These are phyloP conservation scores for Huntiella decipiens DNA, from an alignment of 2,329 filamentous ascomycete genomes.

Conservation along the genomic window DNA sequence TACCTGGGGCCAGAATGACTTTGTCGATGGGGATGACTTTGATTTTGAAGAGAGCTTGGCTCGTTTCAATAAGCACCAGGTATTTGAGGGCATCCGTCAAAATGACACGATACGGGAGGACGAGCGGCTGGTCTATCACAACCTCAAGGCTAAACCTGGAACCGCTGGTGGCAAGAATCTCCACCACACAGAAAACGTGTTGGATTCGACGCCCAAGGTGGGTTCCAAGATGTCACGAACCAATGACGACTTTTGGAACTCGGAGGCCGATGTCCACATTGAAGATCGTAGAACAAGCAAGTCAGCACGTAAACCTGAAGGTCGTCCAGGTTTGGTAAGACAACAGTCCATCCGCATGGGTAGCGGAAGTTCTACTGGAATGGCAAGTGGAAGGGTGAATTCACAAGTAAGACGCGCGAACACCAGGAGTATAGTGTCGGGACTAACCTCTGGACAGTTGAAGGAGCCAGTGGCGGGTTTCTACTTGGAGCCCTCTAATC, in stretches of 20 bases:
- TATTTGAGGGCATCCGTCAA: slow-evolving; percentile 82
- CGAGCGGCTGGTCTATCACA: slow-evolving; percentile 78
- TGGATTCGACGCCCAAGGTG: slow-evolving; percentile 30
- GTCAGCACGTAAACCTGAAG: slow-evolving; percentile 6
- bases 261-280: slow-evolving; percentile 38
- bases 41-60: slow-evolving; percentile 79
- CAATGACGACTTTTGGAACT: slow-evolving; percentile 47
- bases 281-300: slow-evolving; percentile 9
- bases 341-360: slow-evolving; percentile 26
- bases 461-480: slow-evolving; percentile 24
- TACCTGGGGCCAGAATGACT: slow-evolving; percentile 90
- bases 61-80: slow-evolving; percentile 81
- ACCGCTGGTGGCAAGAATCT: slow-evolving; percentile 74
- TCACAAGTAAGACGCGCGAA: slow-evolving; percentile 7
- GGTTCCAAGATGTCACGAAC: slow-evolving; percentile 16
- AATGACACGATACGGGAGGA: slow-evolving; percentile 81
- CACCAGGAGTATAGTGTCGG: background rate
- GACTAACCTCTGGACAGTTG: slow-evolving; percentile 1
- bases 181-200: slow-evolving; percentile 79
- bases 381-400: background rate
- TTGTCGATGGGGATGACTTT: slow-evolving; percentile 88
- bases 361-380: slow-evolving; percentile 23
- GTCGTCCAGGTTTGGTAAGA: slow-evolving; percentile 3
- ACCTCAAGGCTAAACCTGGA: slow-evolving; percentile 48
- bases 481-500: slow-evolving; percentile 34